Percentiles rank a stretch among this genome's conserved stretches.
Evolutionary conservation across 75 land plant species (phyloP).

Genomic region (Cryptomeria japonica): DNA sequence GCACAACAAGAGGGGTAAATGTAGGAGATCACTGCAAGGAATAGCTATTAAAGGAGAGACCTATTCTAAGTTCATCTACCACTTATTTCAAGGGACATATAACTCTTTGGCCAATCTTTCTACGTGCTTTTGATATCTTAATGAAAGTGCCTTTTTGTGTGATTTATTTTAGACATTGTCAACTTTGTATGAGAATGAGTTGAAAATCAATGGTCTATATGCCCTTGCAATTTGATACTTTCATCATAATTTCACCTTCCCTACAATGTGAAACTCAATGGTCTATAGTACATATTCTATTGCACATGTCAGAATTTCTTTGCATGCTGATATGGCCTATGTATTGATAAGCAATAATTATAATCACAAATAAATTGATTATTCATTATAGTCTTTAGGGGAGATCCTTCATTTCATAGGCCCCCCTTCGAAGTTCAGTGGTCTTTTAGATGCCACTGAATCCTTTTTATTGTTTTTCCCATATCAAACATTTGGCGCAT

Average conservation of each 20-base stretch:
- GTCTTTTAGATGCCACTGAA: neutral
- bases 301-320: neutral
- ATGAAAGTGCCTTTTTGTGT: neutral
- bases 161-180: neutral
- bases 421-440: neutral
- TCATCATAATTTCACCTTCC: neutral
- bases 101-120: neutral
- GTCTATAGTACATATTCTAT: neutral
- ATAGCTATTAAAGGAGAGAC: neutral
- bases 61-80: neutral
- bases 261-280: neutral
- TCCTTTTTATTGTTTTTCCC: neutral
- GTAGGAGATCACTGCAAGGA: neutral
- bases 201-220: neutral
- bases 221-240: neutral
- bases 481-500: too few species aligned
- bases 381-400: neutral
- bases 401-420: neutral
- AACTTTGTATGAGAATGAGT: neutral
- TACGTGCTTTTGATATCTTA: neutral
- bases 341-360: neutral
- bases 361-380: neutral
- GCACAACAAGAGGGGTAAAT: neutral
- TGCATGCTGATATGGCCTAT: neutral
- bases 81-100: neutral